Conservation (phyloP, 305 asterid species). For the Rubia tinctorum region DNA sequence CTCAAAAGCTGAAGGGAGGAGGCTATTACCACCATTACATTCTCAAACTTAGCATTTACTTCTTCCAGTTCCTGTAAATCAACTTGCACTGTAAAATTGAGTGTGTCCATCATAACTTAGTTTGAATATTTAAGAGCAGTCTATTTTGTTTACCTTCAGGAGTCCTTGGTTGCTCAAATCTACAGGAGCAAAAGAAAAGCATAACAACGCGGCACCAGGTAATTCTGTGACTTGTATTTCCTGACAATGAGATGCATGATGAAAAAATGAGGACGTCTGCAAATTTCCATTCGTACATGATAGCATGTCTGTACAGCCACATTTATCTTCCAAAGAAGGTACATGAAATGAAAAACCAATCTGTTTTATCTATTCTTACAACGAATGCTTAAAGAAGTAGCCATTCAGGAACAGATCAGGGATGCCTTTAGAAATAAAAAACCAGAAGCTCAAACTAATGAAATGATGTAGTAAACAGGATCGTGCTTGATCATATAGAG, state of each 20-base stretch:
- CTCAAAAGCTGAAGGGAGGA: constrained; percentile 82
- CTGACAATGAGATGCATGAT: constrained; percentile 45
- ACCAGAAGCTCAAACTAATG: neutral
- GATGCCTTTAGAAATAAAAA: neutral
- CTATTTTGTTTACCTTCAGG: constrained; percentile 51
- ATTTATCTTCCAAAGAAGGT: neutral
- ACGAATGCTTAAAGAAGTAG: neutral
- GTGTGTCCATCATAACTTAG: constrained; percentile 14
- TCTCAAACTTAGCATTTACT: constrained; percentile 61
- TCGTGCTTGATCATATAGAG: neutral
- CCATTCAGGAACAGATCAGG: neutral
- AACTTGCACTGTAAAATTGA: constrained; percentile 23
- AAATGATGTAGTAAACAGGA: neutral
- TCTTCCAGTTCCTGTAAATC: constrained; percentile 50
- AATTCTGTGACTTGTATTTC: constrained; percentile 53
- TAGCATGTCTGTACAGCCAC: neutral
- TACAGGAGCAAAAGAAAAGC: constrained; percentile 48
- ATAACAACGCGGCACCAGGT: constrained; percentile 93
- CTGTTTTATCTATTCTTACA: neutral
- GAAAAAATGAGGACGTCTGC: constrained; percentile 8
- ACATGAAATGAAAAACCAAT: constrained; percentile 8
- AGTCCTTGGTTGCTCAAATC: constrained; percentile 44
- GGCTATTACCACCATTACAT: constrained; percentile 64
- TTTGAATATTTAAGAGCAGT: neutral
- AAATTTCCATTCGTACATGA: neutral